A percentile compares a stretch with the other conserved stretches of the same genome.
Evolutionary conservation across 2,329 filamentous ascomycete genomes (phyloP).

Genomic region (Bipolaris gigantea): DNA sequence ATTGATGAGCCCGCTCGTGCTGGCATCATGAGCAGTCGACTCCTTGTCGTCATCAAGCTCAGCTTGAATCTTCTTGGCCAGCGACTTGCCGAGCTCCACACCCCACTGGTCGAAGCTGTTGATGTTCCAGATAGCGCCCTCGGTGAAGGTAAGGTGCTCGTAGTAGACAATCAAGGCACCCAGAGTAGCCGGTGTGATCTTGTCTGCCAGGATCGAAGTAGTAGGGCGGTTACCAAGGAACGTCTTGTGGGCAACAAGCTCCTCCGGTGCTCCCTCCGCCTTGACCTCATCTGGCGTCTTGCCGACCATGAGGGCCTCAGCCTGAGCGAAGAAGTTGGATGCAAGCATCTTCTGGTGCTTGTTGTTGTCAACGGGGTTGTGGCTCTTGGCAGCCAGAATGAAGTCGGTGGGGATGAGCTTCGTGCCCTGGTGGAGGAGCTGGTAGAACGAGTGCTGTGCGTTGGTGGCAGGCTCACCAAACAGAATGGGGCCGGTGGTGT

Average conservation of each 20-base stretch:
- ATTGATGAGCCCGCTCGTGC: slow-evolving; percentile 84
- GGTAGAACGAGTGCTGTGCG: slow-evolving; percentile 99
- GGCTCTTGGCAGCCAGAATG: slow-evolving; percentile 91
- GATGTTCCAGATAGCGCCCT: slow-evolving; percentile 98
- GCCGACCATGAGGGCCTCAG: slow-evolving; percentile 87
- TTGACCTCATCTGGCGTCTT: slow-evolving; percentile 81
- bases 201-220: slow-evolving; percentile 88
- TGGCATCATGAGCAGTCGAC: slow-evolving; percentile 76
- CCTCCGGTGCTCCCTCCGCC: slow-evolving; percentile 70
- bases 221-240: slow-evolving; percentile 98
- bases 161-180: slow-evolving; percentile 98
- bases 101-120: slow-evolving; percentile 99
- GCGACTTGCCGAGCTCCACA: slow-evolving; percentile 93
- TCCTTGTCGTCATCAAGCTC: slow-evolving; percentile 82
- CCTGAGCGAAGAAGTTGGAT: slow-evolving; percentile 88
- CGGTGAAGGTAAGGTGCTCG: slow-evolving; percentile 96
- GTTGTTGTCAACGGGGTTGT: slow-evolving; percentile 92
- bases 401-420: slow-evolving; percentile 99
- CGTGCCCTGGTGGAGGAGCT: slow-evolving; percentile 97
- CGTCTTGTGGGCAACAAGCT: slow-evolving; percentile 95
- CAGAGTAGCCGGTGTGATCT: slow-evolving; percentile 91
- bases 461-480: slow-evolving; percentile 99
- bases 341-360: slow-evolving; percentile 96
- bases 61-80: slow-evolving; percentile 70
- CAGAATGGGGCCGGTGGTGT: slow-evolving; percentile 92